Conservation (phyloP, 2,329 filamentous ascomycete species). For the Scytalidium lignicola region DNA sequence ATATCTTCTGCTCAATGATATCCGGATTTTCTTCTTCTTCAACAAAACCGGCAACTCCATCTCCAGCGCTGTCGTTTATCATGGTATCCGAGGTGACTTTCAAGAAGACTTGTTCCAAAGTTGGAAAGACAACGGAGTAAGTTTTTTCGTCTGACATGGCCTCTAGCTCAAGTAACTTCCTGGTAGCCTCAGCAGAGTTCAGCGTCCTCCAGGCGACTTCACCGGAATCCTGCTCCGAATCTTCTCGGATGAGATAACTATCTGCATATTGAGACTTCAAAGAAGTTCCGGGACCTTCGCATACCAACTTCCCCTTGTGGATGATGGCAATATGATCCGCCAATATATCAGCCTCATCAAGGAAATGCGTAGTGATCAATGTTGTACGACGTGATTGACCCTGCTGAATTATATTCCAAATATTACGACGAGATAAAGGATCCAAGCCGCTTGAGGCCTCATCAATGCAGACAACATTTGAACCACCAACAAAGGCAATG, state of each 20-base stretch:
- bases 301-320: slow-evolving; percentile 58
- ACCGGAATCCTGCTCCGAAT: slow-evolving; percentile 9
- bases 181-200: slow-evolving; percentile 48
- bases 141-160: slow-evolving; percentile 43
- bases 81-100: slow-evolving; percentile 54
- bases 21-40: slow-evolving; percentile 12
- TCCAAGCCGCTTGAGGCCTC: slow-evolving; percentile 62
- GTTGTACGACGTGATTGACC: slow-evolving; percentile 57
- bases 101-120: slow-evolving; percentile 64
- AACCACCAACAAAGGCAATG: slow-evolving; percentile 64
- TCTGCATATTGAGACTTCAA: slow-evolving; percentile 57
- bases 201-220: slow-evolving; percentile 19
- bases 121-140: slow-evolving; percentile 58
- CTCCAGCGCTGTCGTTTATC: slow-evolving; percentile 15
- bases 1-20: slow-evolving; percentile 17
- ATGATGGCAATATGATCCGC: slow-evolving; percentile 62
- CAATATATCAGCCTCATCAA: slow-evolving; percentile 62
- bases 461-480: slow-evolving; percentile 59
- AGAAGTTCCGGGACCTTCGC: slow-evolving; percentile 56
- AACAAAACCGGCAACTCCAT: slow-evolving; percentile 12
- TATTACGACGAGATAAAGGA: slow-evolving; percentile 58
- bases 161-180: slow-evolving; percentile 50
- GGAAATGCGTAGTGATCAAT: slow-evolving; percentile 61
- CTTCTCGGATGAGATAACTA: slow-evolving; percentile 41
- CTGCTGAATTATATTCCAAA: slow-evolving; percentile 63